Evolutionary conservation across 768 basidiomycete genomes (phyloP), one percentile per base, ranked within the genome.

Genomic region (Leccinum disarticulatum): DNA sequence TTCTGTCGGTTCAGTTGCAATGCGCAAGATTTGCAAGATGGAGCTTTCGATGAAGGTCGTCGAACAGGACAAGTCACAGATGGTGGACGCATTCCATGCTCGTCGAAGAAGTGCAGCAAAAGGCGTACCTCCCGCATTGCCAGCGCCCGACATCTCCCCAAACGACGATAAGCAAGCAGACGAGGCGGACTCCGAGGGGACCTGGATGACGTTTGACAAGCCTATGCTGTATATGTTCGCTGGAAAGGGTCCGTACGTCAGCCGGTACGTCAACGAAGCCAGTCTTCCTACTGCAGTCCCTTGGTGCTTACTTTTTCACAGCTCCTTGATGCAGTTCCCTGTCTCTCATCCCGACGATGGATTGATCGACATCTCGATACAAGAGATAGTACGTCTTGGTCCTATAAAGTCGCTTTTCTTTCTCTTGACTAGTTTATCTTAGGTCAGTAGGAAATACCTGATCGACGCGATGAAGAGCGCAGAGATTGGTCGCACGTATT

Each of bases 251-350:
- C 90, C 91, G 6, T 91, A 84, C 73, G 87, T 90, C 46, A 81
- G 79, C 55, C 78, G 85, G 88, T 87, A 65, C 57, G 76, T 61
- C 13, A 41, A 48, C 31, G 22, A 28, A 43, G 17, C 25, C 49
- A 14, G 3, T 35, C 6, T 50, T 41, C 3, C 3, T 22, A 31
- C 17, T 22, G 3, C 48, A 27, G 51, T 47, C 31, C 15, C 35
- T 28, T 27, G 25, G 31, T 15, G 2, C 13, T 41, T 14, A 35
- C 19, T 8, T 53, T 60, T 31, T 43, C 14, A 60, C 54, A 88
- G 88, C 17, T 87, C 89, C 58, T 79, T 88, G 38, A 87, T 93
- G 87, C 85, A 91, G 27, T 95, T 93, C 68, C 93, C 91, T 0
- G 86, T 91, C 4, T 90, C 90, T 22, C 70, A 87, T 53, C 88